Base-by-base conservation (phyloP, 2,329 filamentous ascomycete species). In the Exophiala alcalophila region DNA sequence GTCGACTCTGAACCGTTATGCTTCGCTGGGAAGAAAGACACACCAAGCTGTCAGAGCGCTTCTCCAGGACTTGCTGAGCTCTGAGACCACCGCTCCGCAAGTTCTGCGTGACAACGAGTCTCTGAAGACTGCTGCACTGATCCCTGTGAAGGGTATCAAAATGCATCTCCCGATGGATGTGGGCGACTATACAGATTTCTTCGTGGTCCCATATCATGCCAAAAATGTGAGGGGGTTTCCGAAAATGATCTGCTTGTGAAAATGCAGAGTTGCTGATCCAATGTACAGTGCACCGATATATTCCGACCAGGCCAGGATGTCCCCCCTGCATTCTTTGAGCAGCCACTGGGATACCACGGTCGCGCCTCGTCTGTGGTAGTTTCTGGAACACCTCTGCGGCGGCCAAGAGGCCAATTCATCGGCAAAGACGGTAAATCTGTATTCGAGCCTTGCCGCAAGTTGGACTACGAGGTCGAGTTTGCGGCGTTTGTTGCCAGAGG, bases 401-500 rank as follows among this genome's bases (percentile, higher is more conserved):
- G 38, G 23, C 29, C 29, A 16, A 32, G 27, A 28, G 38, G 38
- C 6, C 38, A 41, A 28, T 26, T 41, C 16, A 21, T 41, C 4
- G 19, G 20, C 4, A 19, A 29, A 3, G 28, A 37, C n/a, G n/a
- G n/a, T n/a, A n/a, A n/a, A n/a, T n/a, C n/a, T n/a, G 27, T 39
- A 4, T 81, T 84, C 49, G 74, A 72, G 6, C 75, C 82, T 0
- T 79, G 74, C 59, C 74, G 76, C 52, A 78, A 77, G 57, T 68
- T 92, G 1, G 86, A 91, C 57, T 80, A 89, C 20, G 86, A 91
- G 63, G 72, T 91, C 2, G 86, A 91, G 62, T 66, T 92, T n/a
- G 86, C 83, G 1, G 83, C 79, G 27, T 85, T 90, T 56, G 72
- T 91, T 5, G 78, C 77, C 60, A 75, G 66, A 32, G 68, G 72